Evolutionary conservation across 108 stramenopile species (phyloP).

Genomic region (Cylindrotheca fusiformis): DNA sequence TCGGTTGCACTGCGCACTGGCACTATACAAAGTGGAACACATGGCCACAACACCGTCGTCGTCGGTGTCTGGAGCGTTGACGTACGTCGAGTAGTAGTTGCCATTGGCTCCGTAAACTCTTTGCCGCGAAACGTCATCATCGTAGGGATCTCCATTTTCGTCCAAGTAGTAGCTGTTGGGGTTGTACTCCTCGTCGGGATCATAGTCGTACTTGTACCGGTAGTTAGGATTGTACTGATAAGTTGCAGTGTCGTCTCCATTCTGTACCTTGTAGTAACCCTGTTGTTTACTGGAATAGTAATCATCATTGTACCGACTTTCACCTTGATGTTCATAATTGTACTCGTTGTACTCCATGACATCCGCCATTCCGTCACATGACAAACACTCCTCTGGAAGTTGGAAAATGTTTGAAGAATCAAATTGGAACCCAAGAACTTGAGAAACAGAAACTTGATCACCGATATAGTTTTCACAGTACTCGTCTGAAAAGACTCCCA

Average conservation of each 20-base stretch:
- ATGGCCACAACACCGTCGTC: conserved; percentile 29
- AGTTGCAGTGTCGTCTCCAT: neutral
- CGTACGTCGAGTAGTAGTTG: conserved; percentile 22
- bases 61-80: conserved; percentile 15
- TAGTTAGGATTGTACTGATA: neutral
- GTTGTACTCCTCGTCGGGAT: neutral
- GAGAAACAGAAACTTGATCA: conserved; percentile 22
- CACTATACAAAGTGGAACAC: conserved; percentile 28
- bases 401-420: conserved; percentile 26
- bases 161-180: conserved; percentile 2
- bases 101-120: neutral
- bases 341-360: conserved; percentile 3
- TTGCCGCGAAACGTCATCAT: conserved; percentile 6
- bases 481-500: conserved; percentile 77
- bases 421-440: conserved; percentile 40
- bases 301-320: neutral
- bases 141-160: conserved; percentile 17
- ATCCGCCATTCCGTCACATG: conserved; percentile 40
- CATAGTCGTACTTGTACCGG: neutral
- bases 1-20: conserved; percentile 29
- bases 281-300: neutral
- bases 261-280: neutral
- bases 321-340: neutral
- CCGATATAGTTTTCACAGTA: conserved; percentile 65
- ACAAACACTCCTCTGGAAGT: conserved; percentile 57